These are phyloP conservation scores for Suillus clintonianus DNA, from an alignment of 768 basidiomycete species.

Conservation along the genomic window DNA sequence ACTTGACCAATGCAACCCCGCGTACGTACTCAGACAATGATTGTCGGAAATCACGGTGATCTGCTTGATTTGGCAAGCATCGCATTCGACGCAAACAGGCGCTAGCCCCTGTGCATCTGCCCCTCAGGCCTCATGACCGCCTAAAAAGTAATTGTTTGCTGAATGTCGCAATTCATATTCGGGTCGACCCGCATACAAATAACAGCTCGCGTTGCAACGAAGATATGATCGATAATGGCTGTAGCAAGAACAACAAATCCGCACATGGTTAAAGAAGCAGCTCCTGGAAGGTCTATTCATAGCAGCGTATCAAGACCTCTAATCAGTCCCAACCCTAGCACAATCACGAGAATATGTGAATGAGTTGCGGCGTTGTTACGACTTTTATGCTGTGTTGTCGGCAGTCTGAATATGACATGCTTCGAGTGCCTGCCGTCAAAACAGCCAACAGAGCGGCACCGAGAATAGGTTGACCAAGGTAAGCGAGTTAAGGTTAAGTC, in stretches of 20 bases:
- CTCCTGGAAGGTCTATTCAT: neutral
- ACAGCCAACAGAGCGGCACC: neutral
- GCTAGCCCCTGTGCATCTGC: neutral
- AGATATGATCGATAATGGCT: slow-evolving; percentile 2
- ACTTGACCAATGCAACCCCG: slow-evolving; percentile 86
- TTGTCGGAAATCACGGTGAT: neutral
- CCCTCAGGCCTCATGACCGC: neutral
- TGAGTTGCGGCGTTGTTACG: neutral
- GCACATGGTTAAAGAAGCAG: neutral
- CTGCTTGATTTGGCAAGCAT: neutral
- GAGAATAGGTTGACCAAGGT: neutral
- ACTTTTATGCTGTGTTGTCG: neutral
- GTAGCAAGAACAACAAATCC: neutral
- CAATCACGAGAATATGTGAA: neutral
- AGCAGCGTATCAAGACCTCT: neutral
- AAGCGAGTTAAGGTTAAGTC: slow-evolving; percentile 5
- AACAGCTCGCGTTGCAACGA: slow-evolving; percentile 20
- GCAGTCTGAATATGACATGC: neutral
- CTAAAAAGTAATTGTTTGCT: no score
- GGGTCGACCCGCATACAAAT: neutral
- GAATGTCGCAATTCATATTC: neutral
- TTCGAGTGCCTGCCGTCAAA: neutral
- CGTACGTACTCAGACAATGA: slow-evolving; percentile 85
- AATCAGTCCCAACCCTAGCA: neutral
- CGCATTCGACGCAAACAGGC: neutral